Conservation (phyloP, 352 stramenopile genomes). For the Thalassiosira mediterranea region DNA sequence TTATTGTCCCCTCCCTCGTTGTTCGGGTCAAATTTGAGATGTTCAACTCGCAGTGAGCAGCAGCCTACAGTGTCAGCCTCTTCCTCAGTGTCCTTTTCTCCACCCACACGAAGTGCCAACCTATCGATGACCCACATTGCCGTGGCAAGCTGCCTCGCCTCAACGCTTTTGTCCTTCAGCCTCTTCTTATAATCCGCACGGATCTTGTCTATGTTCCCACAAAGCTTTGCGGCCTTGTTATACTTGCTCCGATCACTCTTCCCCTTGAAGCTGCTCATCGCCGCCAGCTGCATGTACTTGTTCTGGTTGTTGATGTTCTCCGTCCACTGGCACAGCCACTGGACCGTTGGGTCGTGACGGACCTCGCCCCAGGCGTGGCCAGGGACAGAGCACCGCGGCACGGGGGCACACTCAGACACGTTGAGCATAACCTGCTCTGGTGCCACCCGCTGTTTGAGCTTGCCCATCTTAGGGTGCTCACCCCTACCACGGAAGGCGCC, state of each 20-base stretch:
- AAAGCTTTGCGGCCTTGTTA: slow-evolving; percentile 97
- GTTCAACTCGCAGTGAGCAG: slow-evolving; percentile 98
- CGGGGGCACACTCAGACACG: slow-evolving; percentile 80
- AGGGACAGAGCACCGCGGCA: slow-evolving; percentile 70
- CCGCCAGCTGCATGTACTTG: slow-evolving; percentile 99
- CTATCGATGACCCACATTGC: slow-evolving; percentile 99
- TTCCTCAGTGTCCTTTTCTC: slow-evolving; percentile 97
- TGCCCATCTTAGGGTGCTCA: slow-evolving; percentile 99
- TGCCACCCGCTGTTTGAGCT: slow-evolving; percentile 94
- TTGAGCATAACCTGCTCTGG: slow-evolving; percentile 98
- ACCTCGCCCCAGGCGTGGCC: slow-evolving; percentile 96
- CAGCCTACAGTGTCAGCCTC: slow-evolving; percentile 99
- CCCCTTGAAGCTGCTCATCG: slow-evolving; percentile 98
- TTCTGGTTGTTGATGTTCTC: slow-evolving; percentile 98
- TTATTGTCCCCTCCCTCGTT: slow-evolving; percentile 84
- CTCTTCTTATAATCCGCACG: slow-evolving; percentile 83
- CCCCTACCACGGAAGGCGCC: slow-evolving; percentile 97
- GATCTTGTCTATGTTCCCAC: slow-evolving; percentile 96
- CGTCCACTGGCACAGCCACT: slow-evolving; percentile 89
- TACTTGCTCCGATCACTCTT: slow-evolving; percentile 99
- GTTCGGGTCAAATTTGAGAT: slow-evolving; percentile 93
- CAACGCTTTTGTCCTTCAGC: slow-evolving; percentile 88
- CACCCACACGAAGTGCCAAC: slow-evolving; percentile 98
- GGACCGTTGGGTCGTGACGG: slow-evolving; percentile 92
- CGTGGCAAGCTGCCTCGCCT: slow-evolving; percentile 93